Evolutionary conservation across 2,329 filamentous ascomycete genomes (phyloP).

Genomic region (Myriosclerotinia curreyana): DNA sequence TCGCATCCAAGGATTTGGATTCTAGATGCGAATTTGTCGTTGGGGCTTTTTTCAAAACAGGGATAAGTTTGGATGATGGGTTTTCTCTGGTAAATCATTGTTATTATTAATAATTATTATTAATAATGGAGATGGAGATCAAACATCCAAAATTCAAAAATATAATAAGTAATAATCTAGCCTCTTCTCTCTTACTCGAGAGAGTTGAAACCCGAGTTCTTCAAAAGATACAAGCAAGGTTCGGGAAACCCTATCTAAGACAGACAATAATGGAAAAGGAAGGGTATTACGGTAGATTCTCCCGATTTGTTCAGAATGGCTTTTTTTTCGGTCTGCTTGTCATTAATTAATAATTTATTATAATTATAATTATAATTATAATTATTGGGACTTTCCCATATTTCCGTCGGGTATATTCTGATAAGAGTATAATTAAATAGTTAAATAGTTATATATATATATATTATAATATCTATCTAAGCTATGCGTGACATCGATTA

Average conservation of each 20-base stretch:
- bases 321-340: conserved; percentile 10
- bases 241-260: conserved; percentile 6
- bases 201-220: conserved; percentile 18
- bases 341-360: too few relatives aligned
- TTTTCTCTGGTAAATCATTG: conserved; percentile 5
- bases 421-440: too few relatives aligned
- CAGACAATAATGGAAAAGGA: too few relatives aligned
- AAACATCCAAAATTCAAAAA: conserved; percentile 1
- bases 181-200: too few relatives aligned
- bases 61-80: conserved; percentile 15
- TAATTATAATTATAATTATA: too few relatives aligned
- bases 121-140: neutral
- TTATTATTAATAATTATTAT: too few relatives aligned
- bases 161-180: too few relatives aligned
- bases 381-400: too few relatives aligned
- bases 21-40: conserved; percentile 20
- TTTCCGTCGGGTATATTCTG: too few relatives aligned
- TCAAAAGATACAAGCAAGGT: conserved; percentile 13
- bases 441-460: too few relatives aligned
- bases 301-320: conserved; percentile 16
- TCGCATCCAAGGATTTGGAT: conserved; percentile 20
- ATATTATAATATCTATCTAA: too few relatives aligned
- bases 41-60: conserved; percentile 13
- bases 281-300: conserved; percentile 6
- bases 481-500: too few relatives aligned